phyloP scores from a whole-genome alignment of 176 grass and related monocot species.

The Zoysia pacifica region DNA sequence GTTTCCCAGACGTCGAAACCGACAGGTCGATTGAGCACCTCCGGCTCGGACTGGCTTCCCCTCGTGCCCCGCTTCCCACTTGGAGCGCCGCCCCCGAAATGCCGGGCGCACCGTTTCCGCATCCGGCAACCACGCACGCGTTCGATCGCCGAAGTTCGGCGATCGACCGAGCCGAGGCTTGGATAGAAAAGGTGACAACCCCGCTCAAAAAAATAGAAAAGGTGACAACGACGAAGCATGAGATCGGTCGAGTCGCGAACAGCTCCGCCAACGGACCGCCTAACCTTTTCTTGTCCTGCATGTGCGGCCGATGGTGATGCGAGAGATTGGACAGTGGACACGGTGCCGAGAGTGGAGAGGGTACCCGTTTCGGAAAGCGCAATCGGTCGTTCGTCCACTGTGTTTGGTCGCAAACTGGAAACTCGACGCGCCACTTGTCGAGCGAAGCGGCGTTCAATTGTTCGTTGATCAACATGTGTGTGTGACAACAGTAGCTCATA shows the following conservation, averaged over 20 bases:
- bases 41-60: too few relatives aligned
- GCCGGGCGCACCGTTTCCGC: slow-evolving; percentile 11
- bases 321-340: background rate
- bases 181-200: background rate
- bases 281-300: background rate
- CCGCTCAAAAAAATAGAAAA: background rate
- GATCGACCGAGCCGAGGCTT: background rate
- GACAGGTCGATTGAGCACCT: slow-evolving; percentile 3
- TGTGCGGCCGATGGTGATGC: background rate
- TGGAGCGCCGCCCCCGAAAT: background rate
- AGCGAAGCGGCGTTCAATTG: background rate
- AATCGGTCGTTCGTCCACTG: background rate
- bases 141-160: background rate
- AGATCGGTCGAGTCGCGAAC: background rate
- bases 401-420: background rate
- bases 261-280: slow-evolving; percentile 10
- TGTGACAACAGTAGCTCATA: background rate
- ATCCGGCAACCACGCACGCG: background rate
- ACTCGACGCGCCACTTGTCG: background rate
- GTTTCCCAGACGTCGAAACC: background rate
- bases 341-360: too few relatives aligned
- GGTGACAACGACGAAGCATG: background rate
- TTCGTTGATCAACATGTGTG: background rate
- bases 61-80: slow-evolving; percentile 19
- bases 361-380: background rate